Evolutionary conservation across 331 rosid species (phyloP).

Genomic region (Prunus yedoensis): DNA sequence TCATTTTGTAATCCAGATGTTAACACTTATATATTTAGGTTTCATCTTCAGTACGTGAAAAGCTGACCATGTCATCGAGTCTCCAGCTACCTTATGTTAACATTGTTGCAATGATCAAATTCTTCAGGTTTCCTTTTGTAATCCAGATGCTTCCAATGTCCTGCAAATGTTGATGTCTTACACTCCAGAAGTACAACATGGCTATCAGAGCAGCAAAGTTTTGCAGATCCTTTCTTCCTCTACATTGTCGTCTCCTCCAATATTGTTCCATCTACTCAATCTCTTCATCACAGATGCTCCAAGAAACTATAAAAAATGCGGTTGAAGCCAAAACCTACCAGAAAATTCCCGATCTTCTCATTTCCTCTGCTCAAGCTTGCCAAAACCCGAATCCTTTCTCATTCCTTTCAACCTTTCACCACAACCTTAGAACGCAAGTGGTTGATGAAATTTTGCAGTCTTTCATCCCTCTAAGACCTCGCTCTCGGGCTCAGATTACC

Average conservation of each 20-base stretch:
- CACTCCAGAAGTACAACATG: constrained; percentile 15
- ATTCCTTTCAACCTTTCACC: constrained; percentile 57
- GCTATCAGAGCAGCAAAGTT: constrained; percentile 31
- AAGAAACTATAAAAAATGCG: constrained; percentile 45
- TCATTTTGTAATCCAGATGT: background rate
- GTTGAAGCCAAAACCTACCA: constrained; percentile 58
- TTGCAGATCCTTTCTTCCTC: constrained; percentile 24
- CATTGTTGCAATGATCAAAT: background rate
- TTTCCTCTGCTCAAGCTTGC: constrained; percentile 34
- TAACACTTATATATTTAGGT: background rate
- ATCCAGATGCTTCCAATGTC: background rate
- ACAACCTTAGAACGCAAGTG: constrained; percentile 37
- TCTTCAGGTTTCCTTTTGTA: constrained; percentile 25
- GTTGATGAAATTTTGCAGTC: constrained; percentile 84
- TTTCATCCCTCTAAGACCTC: constrained; percentile 64
- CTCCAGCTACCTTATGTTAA: background rate
- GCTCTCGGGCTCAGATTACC: constrained; percentile 44
- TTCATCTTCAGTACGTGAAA: background rate
- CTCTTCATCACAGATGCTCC: constrained; percentile 42
- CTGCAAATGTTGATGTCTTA: constrained; percentile 4
- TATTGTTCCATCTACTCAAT: constrained; percentile 26
- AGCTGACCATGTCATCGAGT: no score
- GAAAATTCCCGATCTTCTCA: constrained; percentile 59
- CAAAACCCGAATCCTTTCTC: constrained; percentile 67
- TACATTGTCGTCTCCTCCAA: constrained; percentile 30